phyloP scores from a whole-genome alignment of 2,329 filamentous ascomycete species.

The Stachybotrys elegans region DNA sequence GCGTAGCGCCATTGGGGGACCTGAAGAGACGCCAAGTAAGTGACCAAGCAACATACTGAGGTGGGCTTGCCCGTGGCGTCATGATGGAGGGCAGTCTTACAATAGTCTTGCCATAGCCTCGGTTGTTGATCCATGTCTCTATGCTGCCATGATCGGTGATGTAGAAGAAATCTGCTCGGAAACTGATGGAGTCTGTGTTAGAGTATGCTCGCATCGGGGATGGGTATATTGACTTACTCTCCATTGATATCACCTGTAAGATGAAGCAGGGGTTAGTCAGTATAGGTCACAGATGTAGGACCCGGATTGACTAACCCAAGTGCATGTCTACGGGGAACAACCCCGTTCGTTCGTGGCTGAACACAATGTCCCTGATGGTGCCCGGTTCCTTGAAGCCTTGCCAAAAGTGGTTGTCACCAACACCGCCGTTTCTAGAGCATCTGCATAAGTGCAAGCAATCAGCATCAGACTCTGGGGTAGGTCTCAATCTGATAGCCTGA shows the following conservation, averaged over 20 bases:
- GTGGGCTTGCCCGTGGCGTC: too few species aligned
- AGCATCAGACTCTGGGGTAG: neutral
- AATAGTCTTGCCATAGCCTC: slow-evolving; percentile 7
- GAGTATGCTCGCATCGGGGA: neutral
- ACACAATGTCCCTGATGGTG: neutral
- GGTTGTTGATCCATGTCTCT: slow-evolving; percentile 15
- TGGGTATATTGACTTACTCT: neutral
- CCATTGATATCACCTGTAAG: neutral
- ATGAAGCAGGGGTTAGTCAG: neutral
- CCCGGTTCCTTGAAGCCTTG: slow-evolving; percentile 15
- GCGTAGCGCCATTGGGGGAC: slow-evolving; percentile 7
- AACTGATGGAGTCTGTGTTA: neutral
- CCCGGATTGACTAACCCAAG: too few species aligned
- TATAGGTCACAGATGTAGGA: too few species aligned
- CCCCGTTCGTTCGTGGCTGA: too few species aligned
- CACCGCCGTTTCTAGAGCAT: slow-evolving; percentile 6
- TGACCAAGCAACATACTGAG: too few species aligned
- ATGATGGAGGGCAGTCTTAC: neutral
- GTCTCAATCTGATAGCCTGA: neutral
- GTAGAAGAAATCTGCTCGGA: neutral
- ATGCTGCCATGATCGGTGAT: slow-evolving; percentile 7
- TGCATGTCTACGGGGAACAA: too few species aligned
- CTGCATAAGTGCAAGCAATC: neutral
- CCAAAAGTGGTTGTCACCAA: slow-evolving; percentile 18
- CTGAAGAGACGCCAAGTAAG: neutral